These are phyloP conservation scores for Coniochaeta sp. DNA, from an alignment of 2,329 filamentous ascomycete species.

Conservation along the genomic window DNA sequence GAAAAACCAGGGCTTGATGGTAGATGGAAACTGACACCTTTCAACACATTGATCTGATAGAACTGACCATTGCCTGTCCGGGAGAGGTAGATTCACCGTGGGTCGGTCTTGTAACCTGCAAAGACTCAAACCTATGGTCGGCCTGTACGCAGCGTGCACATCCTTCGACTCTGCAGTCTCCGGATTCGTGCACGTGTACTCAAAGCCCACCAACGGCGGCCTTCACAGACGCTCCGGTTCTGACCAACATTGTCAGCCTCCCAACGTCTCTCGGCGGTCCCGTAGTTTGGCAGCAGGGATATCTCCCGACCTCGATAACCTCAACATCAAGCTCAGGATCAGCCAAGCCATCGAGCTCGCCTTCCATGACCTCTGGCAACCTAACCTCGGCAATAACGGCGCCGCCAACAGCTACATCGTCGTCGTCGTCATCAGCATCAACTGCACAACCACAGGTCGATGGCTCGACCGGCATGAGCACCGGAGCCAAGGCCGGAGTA, in stretches of 20 bases:
- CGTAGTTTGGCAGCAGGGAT: background rate
- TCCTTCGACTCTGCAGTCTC: background rate
- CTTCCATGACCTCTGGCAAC: background rate
- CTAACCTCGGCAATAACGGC: background rate
- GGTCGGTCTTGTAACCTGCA: background rate
- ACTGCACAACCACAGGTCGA: background rate
- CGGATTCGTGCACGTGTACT: background rate
- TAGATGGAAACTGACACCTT: constrained; percentile 1
- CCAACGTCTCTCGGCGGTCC: background rate
- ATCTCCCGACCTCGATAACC: background rate
- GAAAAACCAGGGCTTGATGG: constrained; percentile 13
- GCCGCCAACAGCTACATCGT: background rate
- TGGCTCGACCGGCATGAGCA: background rate
- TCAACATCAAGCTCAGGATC: background rate
- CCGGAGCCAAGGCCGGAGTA: background rate
- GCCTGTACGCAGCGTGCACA: background rate
- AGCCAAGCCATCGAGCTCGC: background rate
- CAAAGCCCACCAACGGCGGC: background rate
- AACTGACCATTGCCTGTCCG: background rate
- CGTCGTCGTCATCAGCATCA: background rate
- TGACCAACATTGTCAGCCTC: background rate
- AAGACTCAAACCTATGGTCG: background rate
- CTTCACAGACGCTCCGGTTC: background rate
- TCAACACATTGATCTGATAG: background rate
- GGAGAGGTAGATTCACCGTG: background rate